These are phyloP conservation scores for Senecio squalidus DNA, from an alignment of 140 eudicot genomes.

Conservation along the genomic window DNA sequence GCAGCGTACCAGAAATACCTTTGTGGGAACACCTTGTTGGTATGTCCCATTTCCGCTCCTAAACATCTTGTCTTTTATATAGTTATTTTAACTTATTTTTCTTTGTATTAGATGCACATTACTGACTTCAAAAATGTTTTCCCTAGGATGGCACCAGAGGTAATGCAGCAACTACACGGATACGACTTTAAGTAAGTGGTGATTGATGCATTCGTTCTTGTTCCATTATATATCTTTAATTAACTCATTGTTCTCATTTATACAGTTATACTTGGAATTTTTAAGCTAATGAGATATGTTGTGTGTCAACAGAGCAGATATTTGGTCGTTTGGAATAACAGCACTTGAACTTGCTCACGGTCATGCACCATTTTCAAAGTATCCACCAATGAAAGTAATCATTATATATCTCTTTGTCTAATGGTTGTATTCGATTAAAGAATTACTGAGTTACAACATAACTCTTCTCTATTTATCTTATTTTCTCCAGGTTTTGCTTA, in stretches of 20 bases:
- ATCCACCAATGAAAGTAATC: conserved; percentile 93
- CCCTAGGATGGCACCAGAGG: conserved; percentile 94
- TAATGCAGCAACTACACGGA: conserved; percentile 89
- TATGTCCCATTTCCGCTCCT: conserved; percentile 24
- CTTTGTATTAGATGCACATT: too few species aligned
- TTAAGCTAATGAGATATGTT: conserved; percentile 8
- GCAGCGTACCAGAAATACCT: conserved; percentile 85
- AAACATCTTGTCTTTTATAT: background rate
- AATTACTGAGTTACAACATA: conserved; percentile 1
- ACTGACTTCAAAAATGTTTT: too few species aligned
- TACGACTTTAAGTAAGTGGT: conserved; percentile 84
- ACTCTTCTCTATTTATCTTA: background rate
- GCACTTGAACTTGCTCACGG: conserved; percentile 99
- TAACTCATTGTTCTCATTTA: background rate
- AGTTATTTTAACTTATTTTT: background rate
- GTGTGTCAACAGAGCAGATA: too few species aligned
- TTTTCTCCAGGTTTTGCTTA: conserved; percentile 63
- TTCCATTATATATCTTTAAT: background rate
- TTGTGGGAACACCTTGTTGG: conserved; percentile 99
- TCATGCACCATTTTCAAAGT: conserved; percentile 96
- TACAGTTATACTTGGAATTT: background rate
- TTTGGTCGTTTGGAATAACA: conserved; percentile 96
- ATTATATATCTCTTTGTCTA: background rate
- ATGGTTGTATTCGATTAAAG: background rate
- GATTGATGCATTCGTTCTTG: background rate